Evolutionary conservation across 2,329 filamentous ascomycete genomes (phyloP).

Genomic region (Shiraia sp.): DNA sequence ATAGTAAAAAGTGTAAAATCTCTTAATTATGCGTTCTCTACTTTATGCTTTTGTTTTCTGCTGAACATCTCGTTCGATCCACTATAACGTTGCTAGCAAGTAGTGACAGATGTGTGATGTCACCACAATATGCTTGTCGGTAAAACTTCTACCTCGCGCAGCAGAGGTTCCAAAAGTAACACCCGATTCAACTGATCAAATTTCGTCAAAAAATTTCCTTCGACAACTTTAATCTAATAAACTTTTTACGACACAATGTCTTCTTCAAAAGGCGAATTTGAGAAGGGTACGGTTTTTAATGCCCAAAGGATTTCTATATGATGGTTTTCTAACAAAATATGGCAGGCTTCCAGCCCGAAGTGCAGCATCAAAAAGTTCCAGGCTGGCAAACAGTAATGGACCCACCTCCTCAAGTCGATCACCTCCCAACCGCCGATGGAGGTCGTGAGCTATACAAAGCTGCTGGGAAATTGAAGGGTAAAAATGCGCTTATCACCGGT

Average conservation of each 20-base stretch:
- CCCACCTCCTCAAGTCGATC: conserved; percentile 63
- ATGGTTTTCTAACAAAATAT: conserved; percentile 2
- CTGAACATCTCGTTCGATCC: background rate
- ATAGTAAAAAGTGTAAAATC: no score
- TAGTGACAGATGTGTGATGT: conserved; percentile 25
- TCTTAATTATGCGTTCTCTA: no score
- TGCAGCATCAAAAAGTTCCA: conserved; percentile 56
- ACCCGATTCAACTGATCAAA: background rate
- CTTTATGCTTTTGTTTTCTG: conserved; percentile 1
- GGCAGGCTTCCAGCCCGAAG: conserved; percentile 53
- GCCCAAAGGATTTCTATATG: background rate
- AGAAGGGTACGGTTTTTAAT: conserved; percentile 30
- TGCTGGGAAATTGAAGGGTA: conserved; percentile 74
- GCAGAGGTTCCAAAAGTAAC: background rate
- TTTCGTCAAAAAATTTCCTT: background rate
- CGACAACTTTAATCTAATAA: background rate
- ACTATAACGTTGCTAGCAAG: conserved; percentile 6
- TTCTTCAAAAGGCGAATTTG: conserved; percentile 41
- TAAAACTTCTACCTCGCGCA: conserved; percentile 13
- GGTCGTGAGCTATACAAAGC: conserved; percentile 72
- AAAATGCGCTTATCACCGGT: conserved; percentile 78
- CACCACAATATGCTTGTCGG: conserved; percentile 22
- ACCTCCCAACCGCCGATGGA: conserved; percentile 69
- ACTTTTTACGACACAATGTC: conserved; percentile 47
- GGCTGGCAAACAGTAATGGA: conserved; percentile 61